Conservation (phyloP, 352 stramenopile genomes). For the Pythium chondricola region DNA sequence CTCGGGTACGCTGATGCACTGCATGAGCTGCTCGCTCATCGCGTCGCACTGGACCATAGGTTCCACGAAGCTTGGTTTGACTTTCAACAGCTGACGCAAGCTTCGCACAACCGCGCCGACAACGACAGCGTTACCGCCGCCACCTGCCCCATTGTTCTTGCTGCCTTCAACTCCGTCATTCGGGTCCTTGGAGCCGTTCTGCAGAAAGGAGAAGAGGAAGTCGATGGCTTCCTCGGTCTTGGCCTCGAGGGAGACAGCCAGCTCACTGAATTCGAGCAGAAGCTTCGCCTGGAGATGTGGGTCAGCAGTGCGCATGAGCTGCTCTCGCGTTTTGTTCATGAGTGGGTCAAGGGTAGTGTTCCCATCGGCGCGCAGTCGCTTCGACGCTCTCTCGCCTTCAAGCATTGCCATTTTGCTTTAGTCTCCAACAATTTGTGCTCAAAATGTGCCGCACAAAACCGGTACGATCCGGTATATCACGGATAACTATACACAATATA, state of each 20-base stretch:
- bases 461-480: too few relatives aligned
- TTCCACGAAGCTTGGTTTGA: conserved; percentile 60
- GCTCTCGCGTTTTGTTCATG: conserved; percentile 32
- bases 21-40: conserved; percentile 74
- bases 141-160: conserved; percentile 19
- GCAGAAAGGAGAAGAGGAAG: conserved; percentile 76
- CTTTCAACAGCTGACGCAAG: conserved; percentile 41
- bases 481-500: too few relatives aligned
- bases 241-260: conserved; percentile 34
- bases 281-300: conserved; percentile 59
- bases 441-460: too few relatives aligned
- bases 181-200: conserved; percentile 15
- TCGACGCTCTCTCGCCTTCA: conserved; percentile 5
- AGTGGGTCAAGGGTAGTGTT: too few relatives aligned
- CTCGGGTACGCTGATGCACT: conserved; percentile 66
- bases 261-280: conserved; percentile 47
- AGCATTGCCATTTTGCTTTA: too few relatives aligned
- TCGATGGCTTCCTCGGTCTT: conserved; percentile 59
- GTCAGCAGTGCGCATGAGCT: conserved; percentile 34
- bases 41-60: conserved; percentile 78
- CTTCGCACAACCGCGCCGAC: conserved; percentile 63
- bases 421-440: too few relatives aligned
- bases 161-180: background rate
- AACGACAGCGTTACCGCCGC: conserved; percentile 32
- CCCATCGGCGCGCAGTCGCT: conserved; percentile 7